A percentile compares a stretch with the other conserved stretches of the same genome.
Conservation (phyloP, 257 asterid genomes). For the Ocimum tenuiflorum region DNA sequence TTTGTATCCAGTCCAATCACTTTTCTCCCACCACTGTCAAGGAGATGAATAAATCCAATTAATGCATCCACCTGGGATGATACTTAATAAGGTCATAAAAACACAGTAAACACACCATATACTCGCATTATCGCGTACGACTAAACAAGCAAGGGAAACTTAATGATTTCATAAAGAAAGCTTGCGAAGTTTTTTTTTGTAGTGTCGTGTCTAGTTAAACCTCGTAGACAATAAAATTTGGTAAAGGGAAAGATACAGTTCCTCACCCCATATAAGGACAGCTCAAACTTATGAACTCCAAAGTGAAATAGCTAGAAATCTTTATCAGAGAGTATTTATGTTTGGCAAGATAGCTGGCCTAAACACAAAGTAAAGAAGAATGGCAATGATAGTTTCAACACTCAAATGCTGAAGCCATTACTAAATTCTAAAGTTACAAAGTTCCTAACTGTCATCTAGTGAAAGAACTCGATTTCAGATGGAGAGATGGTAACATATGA, state of each 20-base stretch:
- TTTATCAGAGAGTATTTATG: no score
- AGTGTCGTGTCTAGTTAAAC: neutral
- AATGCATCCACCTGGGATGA: constrained; percentile 95
- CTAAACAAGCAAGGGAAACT: constrained; percentile 1
- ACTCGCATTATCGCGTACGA: neutral
- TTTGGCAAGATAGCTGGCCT: no score
- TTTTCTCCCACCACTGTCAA: constrained; percentile 99
- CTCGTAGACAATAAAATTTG: neutral
- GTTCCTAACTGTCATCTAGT: no score
- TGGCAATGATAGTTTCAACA: no score
- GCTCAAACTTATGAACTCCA: no score
- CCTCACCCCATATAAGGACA: no score
- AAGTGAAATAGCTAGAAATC: no score
- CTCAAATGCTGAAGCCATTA: no score
- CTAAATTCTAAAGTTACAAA: no score
- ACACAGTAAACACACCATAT: constrained; percentile 27
- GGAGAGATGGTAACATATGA: no score
- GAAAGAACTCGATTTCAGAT: no score
- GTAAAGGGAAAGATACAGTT: neutral
- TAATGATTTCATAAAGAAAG: neutral
- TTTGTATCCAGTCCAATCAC: constrained; percentile 99
- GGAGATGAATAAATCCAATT: constrained; percentile 92
- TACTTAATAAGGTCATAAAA: constrained; percentile 58
- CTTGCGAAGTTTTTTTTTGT: neutral
- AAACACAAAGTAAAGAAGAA: no score